Base-by-base conservation (phyloP, 2,329 filamentous ascomycete genomes). In the Claviceps cyperi region DNA sequence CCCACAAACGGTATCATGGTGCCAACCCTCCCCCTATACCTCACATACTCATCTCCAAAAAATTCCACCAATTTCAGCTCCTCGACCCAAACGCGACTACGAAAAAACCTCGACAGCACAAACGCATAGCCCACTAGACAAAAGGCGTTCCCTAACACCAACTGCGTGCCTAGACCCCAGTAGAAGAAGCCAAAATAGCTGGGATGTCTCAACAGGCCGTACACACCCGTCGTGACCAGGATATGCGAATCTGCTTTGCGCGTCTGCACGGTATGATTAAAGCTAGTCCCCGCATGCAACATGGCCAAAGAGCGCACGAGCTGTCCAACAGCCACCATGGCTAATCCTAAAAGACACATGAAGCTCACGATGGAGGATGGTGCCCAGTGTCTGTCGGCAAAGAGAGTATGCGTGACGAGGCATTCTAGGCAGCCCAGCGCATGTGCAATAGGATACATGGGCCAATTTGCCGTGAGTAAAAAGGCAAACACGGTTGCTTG, bases 121-220 rank as follows among this genome's bases (percentile, higher is more conserved):
- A 75, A 64, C 0, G 78, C 68, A 69, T 94, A 97, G 2, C 68
- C 84, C 6, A 82, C 57, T 51, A 94, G 80, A 63, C 88, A 94
- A 2, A 94, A 56, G 8, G 77, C 68, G 66, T 98, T 98, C 17
- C 91, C 91, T 55, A 96, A 73, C 50, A 94, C 80, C 43, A 97
- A 62, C 72, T 98, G 92, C 13, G 90, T 95, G 5, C 92, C 92
- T n/a, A 97, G 62, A 0, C 86, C 88, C 91, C 91, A 98, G 81
- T 89, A 97, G 67, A 95, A 98, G 71, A 96, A 98, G 3, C 91
- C 92, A 70, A 97, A 96, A 68, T 98, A 98, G 52, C 84, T 85
- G 13, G 92, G 92, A 66, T 98, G 92, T 22, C 92, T 74, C 48
- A 94, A 70, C 43, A 76, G 65, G 7, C 71, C 70, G 65, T 97